A percentile compares a stretch with the other conserved stretches of the same genome.
phyloP scores from a whole-genome alignment of 305 asterid genomes.

The Solanum hybrid region DNA sequence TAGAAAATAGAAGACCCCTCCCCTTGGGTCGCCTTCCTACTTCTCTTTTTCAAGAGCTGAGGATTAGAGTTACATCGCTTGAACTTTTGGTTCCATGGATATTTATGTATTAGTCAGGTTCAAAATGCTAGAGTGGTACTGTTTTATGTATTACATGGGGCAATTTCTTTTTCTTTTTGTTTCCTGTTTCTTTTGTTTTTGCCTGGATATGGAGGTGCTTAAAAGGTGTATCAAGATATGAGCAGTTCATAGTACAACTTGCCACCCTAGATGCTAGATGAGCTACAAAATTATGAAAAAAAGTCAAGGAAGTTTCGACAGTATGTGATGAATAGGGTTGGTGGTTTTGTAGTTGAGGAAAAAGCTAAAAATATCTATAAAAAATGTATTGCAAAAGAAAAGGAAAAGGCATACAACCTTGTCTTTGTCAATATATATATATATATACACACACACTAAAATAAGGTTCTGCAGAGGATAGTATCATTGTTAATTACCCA shows the following conservation, averaged over 20 bases:
- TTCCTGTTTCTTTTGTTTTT: not conserved
- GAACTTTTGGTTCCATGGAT: not conserved
- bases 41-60: not conserved
- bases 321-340: not conserved
- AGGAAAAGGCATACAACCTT: not conserved
- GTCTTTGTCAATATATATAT: not conserved
- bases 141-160: not conserved
- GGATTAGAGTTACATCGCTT: not conserved
- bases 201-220: not conserved
- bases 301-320: not conserved
- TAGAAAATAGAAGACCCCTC: not conserved
- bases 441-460: not conserved
- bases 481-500: not conserved
- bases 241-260: not conserved
- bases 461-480: not conserved
- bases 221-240: not conserved
- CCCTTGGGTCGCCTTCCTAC: not conserved
- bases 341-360: not conserved
- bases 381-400: not conserved
- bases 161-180: not conserved
- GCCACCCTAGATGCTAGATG: constrained; percentile 1
- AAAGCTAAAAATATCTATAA: not conserved
- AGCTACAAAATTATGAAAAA: not conserved
- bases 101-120: not conserved
- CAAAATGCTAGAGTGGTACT: not conserved